Evolutionary conservation across 2,329 filamentous ascomycete genomes (phyloP), one percentile per base, ranked within the genome.

Genomic region (Davidsoniella neocaledoniae): DNA sequence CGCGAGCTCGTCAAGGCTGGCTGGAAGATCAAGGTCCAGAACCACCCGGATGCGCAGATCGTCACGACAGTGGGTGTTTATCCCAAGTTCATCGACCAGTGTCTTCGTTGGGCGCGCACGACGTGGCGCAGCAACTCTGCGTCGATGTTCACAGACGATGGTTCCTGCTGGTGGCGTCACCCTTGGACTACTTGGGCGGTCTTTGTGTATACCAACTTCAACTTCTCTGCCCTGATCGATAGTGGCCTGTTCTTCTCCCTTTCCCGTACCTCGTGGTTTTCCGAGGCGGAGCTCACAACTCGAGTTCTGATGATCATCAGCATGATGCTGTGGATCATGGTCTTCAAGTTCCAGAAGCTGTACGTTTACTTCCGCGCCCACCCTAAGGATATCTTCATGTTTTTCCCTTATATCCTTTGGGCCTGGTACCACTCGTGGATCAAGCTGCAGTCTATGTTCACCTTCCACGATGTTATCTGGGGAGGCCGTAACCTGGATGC

Each of bases 261-360:
- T 10, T 25, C 39, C 5, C 14, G n/a, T 12, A 46, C 48, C 2
- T 48, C 48, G 1, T 53, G 51, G 51, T 53, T 46, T 38, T 17
- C 47, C 6, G 19, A n/a, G 5, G 51, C 43, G 19, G 40, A 43
- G 21, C 10, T 19, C 5, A 17, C 42, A 16, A 19, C 43, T 14
- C 43, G 44, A 6, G 16, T 39, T 12, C 8, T 17, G 6, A 45
- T 53, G 42, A 25, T 33, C 42, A 14, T 46, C n/a, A 43, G 25
- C 1, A 56, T 66, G 2, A 54, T 59, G 3, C 2, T 52, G n/a
- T 79, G 70, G 68, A 70, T 79, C 43, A 42, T 76, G 9, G 57
- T 62, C n/a, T 68, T 68, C 36, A 82, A 81, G 65, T 58, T 69
- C 16, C 61, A 77, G 55, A 81, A 81, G 64, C 61, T 76, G 12